Conservation (phyloP, 257 asterid genomes). For the Knoxia roxburghii region DNA sequence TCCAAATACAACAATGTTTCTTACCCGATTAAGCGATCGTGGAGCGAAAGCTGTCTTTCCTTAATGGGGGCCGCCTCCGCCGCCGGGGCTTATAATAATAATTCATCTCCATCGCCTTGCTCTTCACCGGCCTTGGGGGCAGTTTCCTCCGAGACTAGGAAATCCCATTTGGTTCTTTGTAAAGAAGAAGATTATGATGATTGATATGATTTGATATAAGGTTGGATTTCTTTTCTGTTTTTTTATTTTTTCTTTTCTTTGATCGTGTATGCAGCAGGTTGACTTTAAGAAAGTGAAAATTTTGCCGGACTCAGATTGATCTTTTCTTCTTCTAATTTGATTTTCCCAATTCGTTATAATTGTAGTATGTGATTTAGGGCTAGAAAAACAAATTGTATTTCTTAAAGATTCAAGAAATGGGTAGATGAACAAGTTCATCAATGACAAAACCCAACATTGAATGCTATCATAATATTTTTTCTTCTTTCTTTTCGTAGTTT, state of each 20-base stretch:
- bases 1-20: slow-evolving; percentile 31
- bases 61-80: slow-evolving; percentile 28
- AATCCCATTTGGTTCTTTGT: slow-evolving; percentile 32
- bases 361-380: too few species aligned
- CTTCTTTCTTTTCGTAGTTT: too few species aligned
- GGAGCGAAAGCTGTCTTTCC: slow-evolving; percentile 57
- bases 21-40: slow-evolving; percentile 47
- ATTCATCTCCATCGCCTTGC: slow-evolving; percentile 28
- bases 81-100: too few species aligned
- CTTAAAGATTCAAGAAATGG: background rate
- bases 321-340: background rate
- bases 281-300: background rate
- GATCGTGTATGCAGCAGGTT: background rate
- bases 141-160: slow-evolving; percentile 26
- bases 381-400: background rate
- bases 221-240: background rate
- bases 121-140: slow-evolving; percentile 33
- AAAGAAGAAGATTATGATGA: slow-evolving; percentile 23
- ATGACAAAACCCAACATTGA: background rate
- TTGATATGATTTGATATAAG: slow-evolving; percentile 7
- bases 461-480: background rate
- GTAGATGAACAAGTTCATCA: background rate
- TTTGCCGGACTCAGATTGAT: background rate
- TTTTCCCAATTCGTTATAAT: background rate
- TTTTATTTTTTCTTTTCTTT: slow-evolving; percentile 1